Base-by-base conservation (phyloP, 352 stramenopile species). In the Blastocystis sp. region DNA sequence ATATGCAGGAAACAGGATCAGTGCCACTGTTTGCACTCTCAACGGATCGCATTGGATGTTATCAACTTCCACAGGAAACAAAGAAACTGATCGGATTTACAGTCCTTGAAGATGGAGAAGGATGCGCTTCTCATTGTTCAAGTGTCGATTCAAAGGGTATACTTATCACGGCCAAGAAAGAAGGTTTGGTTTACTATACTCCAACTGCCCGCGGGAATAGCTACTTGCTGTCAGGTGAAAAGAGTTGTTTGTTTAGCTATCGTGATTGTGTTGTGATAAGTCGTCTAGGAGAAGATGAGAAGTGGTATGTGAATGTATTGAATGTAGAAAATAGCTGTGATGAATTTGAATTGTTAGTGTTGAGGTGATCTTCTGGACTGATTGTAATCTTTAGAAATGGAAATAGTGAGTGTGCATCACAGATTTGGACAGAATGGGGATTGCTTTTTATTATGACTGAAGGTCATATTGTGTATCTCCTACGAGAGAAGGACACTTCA, bases 401-500 rank as follows among this genome's bases (percentile, higher is more conserved):
- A 2, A 58, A 84, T 19, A 19, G 44, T 3, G 73, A 84, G 51
- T 66, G 22, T 15, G 51, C 68, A 2, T 33, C 22, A 0, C 53
- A 22, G 11, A 33, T 91, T 19, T 60, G 51, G 27, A 22, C 48
- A n/a, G 57, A 87, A 58, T 90, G 90, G 88, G 89, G 80, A 42
- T 11, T 69, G 7, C 57, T 91, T 22, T 53, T 90, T 42, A 44
- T 90, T 17, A 60, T 91, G 42, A 91, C 87, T 22, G 64, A 69
- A 27, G 68, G n/a, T 7, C 91, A 93, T 42, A 92, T 90, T 13
- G 93, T 98, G 54, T 96, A 98, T 84, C 94, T 94, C 4, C 91
- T 98, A 58, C 96, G 92, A 19, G 96, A 98, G 90, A 98, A 98
- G 90, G 93, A 95, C 82, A 98, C 95, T 42, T 93, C 93, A 15